Conservation (phyloP, 2,329 filamentous ascomycete genomes). For the Microdochium trichocladiopsis region DNA sequence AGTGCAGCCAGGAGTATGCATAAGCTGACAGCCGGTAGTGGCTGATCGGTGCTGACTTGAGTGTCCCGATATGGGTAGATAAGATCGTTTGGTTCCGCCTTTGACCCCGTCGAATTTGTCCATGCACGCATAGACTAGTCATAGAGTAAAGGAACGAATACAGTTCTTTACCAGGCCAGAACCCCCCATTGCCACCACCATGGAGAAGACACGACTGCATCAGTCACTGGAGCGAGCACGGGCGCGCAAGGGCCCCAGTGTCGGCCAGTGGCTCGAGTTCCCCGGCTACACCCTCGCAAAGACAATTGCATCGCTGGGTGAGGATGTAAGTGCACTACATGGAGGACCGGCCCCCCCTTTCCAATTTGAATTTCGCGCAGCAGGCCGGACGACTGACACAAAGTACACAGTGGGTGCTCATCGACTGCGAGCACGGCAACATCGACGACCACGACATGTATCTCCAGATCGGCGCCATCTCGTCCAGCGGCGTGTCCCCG, state of each 20-base stretch:
- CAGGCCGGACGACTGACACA: neutral
- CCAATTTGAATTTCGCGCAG: neutral
- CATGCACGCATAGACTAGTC: no score
- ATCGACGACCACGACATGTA: constrained; percentile 14
- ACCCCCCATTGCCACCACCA: neutral
- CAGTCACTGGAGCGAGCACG: neutral
- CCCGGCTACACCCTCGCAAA: neutral
- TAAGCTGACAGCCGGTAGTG: no score
- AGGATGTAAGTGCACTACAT: no score
- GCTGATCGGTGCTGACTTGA: no score
- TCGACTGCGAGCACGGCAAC: constrained; percentile 15
- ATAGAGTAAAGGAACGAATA: no score
- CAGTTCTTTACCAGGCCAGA: neutral
- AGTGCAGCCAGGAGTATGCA: no score
- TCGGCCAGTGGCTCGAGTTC: constrained; percentile 1
- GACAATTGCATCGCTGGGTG: neutral
- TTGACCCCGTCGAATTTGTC: no score
- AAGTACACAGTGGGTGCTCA: constrained; percentile 8
- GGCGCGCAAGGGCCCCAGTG: neutral
- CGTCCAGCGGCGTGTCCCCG: neutral
- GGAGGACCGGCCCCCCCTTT: neutral
- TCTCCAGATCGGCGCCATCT: constrained; percentile 8
- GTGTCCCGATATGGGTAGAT: no score
- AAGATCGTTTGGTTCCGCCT: no score
- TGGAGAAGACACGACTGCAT: neutral